Evolutionary conservation across 139 green algal genomes (phyloP).

Genomic region (Mesotaenium endlicherianum): DNA sequence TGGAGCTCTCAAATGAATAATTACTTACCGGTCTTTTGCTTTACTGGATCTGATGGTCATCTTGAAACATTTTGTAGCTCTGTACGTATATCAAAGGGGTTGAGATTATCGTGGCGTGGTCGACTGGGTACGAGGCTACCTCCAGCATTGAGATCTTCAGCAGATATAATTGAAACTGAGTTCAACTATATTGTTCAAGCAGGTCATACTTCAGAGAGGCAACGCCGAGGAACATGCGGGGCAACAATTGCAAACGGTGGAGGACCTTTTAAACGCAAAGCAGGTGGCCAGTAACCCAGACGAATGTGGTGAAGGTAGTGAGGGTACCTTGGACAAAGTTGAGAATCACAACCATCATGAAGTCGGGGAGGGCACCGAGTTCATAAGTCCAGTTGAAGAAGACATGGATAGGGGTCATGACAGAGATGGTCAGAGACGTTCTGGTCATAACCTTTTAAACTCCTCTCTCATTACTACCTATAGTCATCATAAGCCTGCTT

Average conservation of each 20-base stretch:
- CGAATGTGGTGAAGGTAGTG: background rate
- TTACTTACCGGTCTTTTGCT: too few species aligned
- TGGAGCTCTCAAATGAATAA: too few species aligned
- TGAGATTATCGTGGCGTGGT: too few species aligned
- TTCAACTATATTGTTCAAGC: too few species aligned
- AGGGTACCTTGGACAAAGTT: background rate
- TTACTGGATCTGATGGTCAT: too few species aligned
- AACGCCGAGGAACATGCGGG: background rate
- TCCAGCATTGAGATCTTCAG: background rate
- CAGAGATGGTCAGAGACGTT: background rate
- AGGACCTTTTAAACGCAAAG: background rate
- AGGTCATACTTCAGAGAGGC: too few species aligned
- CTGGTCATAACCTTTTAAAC: background rate
- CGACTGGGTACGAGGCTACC: background rate
- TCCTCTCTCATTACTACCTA: slow-evolving; percentile 1
- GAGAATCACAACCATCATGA: slow-evolving; percentile 16
- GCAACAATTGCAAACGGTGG: background rate
- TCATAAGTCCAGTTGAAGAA: background rate
- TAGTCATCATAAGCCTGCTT: background rate
- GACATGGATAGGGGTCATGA: background rate
- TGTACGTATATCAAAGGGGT: too few species aligned
- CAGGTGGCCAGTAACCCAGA: background rate
- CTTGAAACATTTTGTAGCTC: too few species aligned
- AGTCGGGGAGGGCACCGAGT: background rate
- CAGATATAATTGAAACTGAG: too few species aligned